Base-by-base conservation (phyloP, 176 grass and related monocot species). In the Paspalum notatum region DNA sequence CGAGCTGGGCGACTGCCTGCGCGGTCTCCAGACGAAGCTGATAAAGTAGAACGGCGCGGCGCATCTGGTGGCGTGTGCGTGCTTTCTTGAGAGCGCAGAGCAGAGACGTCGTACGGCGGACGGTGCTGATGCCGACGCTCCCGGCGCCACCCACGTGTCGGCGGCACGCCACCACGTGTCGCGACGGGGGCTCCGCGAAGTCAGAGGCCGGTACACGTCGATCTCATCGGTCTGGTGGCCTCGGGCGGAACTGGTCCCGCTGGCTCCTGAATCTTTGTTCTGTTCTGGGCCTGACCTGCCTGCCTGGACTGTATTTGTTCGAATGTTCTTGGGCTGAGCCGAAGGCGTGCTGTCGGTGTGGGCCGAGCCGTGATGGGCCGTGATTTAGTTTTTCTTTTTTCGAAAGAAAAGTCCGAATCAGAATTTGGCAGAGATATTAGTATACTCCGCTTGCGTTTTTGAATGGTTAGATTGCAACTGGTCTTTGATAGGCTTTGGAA, bases 161-260 rank as follows among this genome's bases (percentile, higher is more conserved):
- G 18, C 6, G 9, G 42, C 1, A 2, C 41, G 64, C 1, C 16
- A n/a, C 6, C 27, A 70, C 74, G 83, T 85, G 83, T 62, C 74
- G 26, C 3, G 5, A 2, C 9, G 6, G 21, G 1, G n/a, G 9
- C 18, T 39, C 15, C 38, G 82, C 17, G 82, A 71, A 62, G 62
- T 76, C 50, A 61, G 13, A 39, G 62, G 6, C 18, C 59, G 54
- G 60, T 57, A 74, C 37, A 74, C 72, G 52, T 74, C 51, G 71
- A 41, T 56, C 51, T 46, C 42, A 12, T 21, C 9, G 7, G 6
- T 43, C 42, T 5, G 42, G 40, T 6, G 6, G 5, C 7, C 42
- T 8, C 8, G 1, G 8, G 7, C 42, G 5, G 42, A 43, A 5
- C 42, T 43, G 42, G 54, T 56, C 54, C 54, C 54, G 32, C 32